Base-by-base conservation (phyloP, 2,329 filamentous ascomycete genomes). In the Colletotrichum filicis region DNA sequence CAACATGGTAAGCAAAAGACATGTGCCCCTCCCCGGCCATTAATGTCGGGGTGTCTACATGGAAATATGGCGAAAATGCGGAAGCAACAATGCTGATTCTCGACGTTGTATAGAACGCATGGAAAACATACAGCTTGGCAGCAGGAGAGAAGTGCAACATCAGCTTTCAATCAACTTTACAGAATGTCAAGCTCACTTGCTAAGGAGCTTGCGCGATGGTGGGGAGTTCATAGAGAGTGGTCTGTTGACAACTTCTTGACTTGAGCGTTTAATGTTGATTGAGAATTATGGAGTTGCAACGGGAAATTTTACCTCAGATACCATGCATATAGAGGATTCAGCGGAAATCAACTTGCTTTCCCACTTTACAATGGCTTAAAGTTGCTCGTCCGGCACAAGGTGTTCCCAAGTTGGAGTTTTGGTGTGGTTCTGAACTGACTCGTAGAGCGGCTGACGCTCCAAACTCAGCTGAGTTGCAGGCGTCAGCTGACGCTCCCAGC, bases 151-250 rank as follows among this genome's bases (percentile, higher is more conserved):
- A 56, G 49, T 65, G 62, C 2, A 24, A 37, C 62, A n/a, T 65
- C n/a, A 32, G 55, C 2, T 65, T 55, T 5, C n/a, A 24, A 11
- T 65, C 62, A 5, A 55, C 62, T 1, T 28, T 65, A 8, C 62
- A 65, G 28, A 65, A 65, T 37, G 49, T 65, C 22, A 65, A 65
- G 62, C 49, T 65, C 1, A 56, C 62, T 5, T 65, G 62, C 30
- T 56, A 46, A 62, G 19, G 42, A 7, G 37, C 37, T 19, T 49
- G 4, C 9, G 42, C 5, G 14, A 19, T 16, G 37, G 37, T 42
- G 16, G 37, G 16, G 37, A 19, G 16, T 42, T 42, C 16, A 19
- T 19, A 19, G 14, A 42, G 37, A 42, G 37, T 4, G 5, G 37
- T 7, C 16, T 19, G 37, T 19, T 42, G 37, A 7, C 37, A 42